Conservation (phyloP, 768 basidiomycete genomes). For the Russula virescens region DNA sequence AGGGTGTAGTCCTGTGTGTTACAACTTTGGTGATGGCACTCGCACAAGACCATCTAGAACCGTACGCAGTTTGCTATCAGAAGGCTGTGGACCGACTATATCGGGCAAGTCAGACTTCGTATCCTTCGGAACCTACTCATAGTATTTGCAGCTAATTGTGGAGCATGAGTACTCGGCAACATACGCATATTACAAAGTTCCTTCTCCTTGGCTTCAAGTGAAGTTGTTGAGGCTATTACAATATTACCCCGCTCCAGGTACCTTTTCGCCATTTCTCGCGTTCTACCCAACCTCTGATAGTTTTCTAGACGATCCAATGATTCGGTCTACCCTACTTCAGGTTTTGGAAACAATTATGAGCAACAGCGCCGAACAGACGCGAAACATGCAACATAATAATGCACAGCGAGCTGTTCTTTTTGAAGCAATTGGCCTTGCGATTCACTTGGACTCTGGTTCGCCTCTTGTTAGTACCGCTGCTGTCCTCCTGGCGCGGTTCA, state of each 20-base stretch:
- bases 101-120: conserved; percentile 44
- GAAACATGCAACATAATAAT: conserved; percentile 98
- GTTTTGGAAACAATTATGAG: conserved; percentile 89
- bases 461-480: conserved; percentile 85
- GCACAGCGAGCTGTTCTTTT: conserved; percentile 98
- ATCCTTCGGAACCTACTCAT: background rate
- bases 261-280: conserved; percentile 25
- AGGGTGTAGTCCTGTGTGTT: conserved; percentile 95
- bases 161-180: conserved; percentile 84
- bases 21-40: conserved; percentile 91
- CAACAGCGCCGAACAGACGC: conserved; percentile 82
- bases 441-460: conserved; percentile 90
- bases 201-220: conserved; percentile 96
- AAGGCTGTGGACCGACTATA: conserved; percentile 89
- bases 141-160: conserved; percentile 65
- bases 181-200: conserved; percentile 97
- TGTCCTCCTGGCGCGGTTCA: conserved; percentile 88
- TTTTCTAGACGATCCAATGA: conserved; percentile 71
- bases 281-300: background rate
- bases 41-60: conserved; percentile 89
- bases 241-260: conserved; percentile 93
- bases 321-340: conserved; percentile 69
- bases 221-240: conserved; percentile 89
- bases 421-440: conserved; percentile 94
- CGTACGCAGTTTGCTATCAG: conserved; percentile 87